These are phyloP conservation scores for Eucalyptus victrix DNA, from an alignment of 345 rosid species.

Conservation along the genomic window DNA sequence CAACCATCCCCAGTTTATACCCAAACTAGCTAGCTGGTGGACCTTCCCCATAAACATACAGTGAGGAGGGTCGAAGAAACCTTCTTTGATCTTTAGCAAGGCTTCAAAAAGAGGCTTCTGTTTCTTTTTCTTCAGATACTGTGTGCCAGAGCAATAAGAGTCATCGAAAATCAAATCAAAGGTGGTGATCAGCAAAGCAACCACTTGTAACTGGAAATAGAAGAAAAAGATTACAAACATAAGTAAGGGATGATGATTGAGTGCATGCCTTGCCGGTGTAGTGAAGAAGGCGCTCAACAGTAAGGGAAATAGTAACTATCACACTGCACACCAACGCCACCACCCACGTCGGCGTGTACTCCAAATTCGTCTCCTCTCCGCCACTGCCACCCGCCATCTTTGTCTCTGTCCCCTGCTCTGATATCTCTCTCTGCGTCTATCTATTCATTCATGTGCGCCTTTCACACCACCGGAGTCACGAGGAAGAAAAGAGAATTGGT, in stretches of 20 bases:
- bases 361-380: conserved; percentile 43
- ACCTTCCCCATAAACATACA: neutral
- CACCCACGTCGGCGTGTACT: conserved; percentile 82
- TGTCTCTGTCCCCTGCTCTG: neutral
- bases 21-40: neutral
- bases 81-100: conserved; percentile 74
- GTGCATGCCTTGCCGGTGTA: conserved; percentile 53
- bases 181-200: neutral
- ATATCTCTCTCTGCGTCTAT: neutral
- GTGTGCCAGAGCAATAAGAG: neutral
- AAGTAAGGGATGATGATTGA: neutral
- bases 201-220: neutral
- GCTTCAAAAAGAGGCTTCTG: conserved; percentile 72
- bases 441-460: neutral
- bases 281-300: conserved; percentile 58
- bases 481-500: neutral
- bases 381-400: neutral
- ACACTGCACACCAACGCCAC: conserved; percentile 72
- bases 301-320: conserved; percentile 58
- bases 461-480: neutral
- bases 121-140: conserved; percentile 33
- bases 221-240: neutral
- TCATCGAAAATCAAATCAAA: neutral
- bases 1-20: neutral
- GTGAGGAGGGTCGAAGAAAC: conserved; percentile 2